These are phyloP conservation scores for Sedum album DNA, from an alignment of 164 flowering plant genomes.

Conservation along the genomic window DNA sequence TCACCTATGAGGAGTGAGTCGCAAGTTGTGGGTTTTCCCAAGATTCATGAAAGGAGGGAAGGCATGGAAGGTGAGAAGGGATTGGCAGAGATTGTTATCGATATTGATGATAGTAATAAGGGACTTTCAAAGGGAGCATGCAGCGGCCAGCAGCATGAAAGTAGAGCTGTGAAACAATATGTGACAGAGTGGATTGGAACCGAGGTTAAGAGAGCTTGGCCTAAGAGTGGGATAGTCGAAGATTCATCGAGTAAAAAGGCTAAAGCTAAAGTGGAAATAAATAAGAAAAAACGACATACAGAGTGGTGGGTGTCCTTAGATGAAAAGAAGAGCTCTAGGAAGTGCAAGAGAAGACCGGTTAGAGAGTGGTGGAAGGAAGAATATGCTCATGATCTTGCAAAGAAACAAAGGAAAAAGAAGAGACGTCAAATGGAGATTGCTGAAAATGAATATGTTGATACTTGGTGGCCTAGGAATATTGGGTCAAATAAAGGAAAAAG, in stretches of 20 bases:
- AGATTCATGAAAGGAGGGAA: conserved; percentile 24
- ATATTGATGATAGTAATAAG: conserved; percentile 21
- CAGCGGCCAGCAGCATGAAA: conserved; percentile 59
- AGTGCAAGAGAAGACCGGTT: conserved; percentile 53
- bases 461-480: conserved; percentile 70
- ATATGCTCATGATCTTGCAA: conserved; percentile 67
- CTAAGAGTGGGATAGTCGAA: conserved; percentile 55
- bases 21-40: conserved; percentile 27
- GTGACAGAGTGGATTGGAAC: conserved; percentile 97
- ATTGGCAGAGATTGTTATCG: conserved; percentile 16
- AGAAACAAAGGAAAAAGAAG: conserved; percentile 52
- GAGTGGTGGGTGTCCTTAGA: conserved; percentile 90
- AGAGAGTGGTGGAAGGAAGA: conserved; percentile 99
- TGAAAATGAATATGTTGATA: conserved; percentile 22
- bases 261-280: conserved; percentile 25
- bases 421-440: conserved; percentile 22
- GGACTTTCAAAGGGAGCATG: conserved; percentile 35
- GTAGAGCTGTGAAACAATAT: conserved; percentile 68
- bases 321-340: conserved; percentile 35
- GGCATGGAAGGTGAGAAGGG: conserved; percentile 39
- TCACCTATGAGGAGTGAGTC: conserved; percentile 33
- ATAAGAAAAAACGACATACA: conserved; percentile 38
- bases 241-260: conserved; percentile 17
- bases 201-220: conserved; percentile 76
- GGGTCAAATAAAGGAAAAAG: conserved; percentile 24